Conservation (phyloP, 2,329 filamentous ascomycete species). For the Pyrenophora tritici-repentis region DNA sequence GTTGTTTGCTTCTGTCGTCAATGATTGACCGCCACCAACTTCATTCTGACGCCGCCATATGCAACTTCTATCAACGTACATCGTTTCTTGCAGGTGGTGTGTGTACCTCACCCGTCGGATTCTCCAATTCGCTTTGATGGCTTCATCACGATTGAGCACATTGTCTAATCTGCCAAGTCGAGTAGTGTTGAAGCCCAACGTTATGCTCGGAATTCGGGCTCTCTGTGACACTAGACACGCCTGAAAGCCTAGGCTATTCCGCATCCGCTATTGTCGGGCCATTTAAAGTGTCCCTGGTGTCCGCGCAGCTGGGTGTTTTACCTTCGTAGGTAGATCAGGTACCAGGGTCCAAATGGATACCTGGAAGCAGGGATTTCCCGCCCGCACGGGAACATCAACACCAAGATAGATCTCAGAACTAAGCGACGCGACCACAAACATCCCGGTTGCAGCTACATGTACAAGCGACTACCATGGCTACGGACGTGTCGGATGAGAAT, state of each 20-base stretch:
- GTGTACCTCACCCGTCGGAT: not conserved
- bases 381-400: slow-evolving; percentile 21
- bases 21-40: not conserved
- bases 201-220: not conserved
- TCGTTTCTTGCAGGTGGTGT: not conserved
- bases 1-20: slow-evolving; percentile 1
- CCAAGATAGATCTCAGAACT: slow-evolving; percentile 18
- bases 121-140: no score
- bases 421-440: slow-evolving; percentile 24
- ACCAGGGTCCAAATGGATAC: slow-evolving; percentile 16
- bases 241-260: slow-evolving; percentile 3
- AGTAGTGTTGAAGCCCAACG: not conserved
- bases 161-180: not conserved
- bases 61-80: not conserved
- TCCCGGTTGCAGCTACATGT: slow-evolving; percentile 17
- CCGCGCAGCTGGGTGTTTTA: slow-evolving; percentile 18
- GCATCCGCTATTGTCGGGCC: slow-evolving; percentile 21
- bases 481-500: slow-evolving; percentile 9
- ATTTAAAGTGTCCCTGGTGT: slow-evolving; percentile 10
- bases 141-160: no score
- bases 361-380: slow-evolving; percentile 33
- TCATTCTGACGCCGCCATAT: slow-evolving; percentile 3
- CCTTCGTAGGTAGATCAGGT: slow-evolving; percentile 24
- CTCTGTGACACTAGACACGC: not conserved
- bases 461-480: slow-evolving; percentile 20